Base-by-base conservation (phyloP, 116 monocot genomes). In the Cymodocea nodosa region DNA sequence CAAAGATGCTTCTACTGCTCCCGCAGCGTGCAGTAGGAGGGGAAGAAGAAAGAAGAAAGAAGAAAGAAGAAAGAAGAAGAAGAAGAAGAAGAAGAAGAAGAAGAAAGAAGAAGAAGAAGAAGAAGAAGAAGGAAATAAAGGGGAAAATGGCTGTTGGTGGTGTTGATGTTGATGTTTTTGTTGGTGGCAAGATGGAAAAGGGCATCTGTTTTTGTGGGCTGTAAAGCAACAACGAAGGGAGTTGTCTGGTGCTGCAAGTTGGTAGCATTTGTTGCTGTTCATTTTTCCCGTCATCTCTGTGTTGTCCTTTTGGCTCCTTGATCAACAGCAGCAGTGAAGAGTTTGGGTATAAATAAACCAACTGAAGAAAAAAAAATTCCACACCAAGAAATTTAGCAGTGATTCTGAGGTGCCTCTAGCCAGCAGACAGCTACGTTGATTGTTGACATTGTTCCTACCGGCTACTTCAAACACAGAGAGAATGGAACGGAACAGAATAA, bases 181-280 rank as follows among this genome's bases (percentile, higher is more conserved):
- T 17, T 62, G 50, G 9, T 59, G 56, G 30, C 16, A 24, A 19
- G 16, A 16, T 66, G 49, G 66, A 59, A 74, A 64, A 62, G 70
- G 56, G 70, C 19, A 64, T 76, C 64, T 68, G 68, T 36, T 74
- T 62, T 74, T 68, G 59, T 81, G 70, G 67, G 81, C 79, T 85
- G 85, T 85, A 85, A 85, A 82, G 79, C 76, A 69, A 69, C 52
- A 52, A 30, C 19, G n/a, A 66, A 72, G 60, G 52, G 49, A 52
- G 60, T 76, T 70, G 34, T 66, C 60, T 51, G 69, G 61, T 56
- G 44, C 75, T 69, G 62, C 69, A 69, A 75, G 19, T 59, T 74
- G 74, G 35, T 25, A 50, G 64, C 44, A 44, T 44, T 44, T 44
- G 44, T 44, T 44, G 44, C 20, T 54, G 54, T 54, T 54, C 6